Evolutionary conservation across 768 basidiomycete species (phyloP).

Genomic region (Mycena belliarum): DNA sequence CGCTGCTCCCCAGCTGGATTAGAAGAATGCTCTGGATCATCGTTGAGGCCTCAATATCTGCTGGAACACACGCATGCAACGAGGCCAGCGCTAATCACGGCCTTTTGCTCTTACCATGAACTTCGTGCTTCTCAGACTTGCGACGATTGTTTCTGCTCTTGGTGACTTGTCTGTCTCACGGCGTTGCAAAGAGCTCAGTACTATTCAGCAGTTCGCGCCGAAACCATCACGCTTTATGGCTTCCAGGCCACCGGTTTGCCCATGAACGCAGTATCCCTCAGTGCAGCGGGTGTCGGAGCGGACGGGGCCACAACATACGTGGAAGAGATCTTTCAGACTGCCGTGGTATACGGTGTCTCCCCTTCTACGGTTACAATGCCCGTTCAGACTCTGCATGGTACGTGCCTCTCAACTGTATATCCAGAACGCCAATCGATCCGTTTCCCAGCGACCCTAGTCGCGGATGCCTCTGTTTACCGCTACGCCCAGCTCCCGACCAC

Average conservation of each 20-base stretch:
- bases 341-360: not conserved
- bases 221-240: not conserved
- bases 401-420: not conserved
- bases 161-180: not conserved
- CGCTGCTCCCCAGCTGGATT: too few relatives aligned
- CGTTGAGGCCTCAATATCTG: too few relatives aligned
- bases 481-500: not conserved
- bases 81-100: not conserved
- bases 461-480: not conserved
- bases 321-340: not conserved
- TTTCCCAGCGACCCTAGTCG: not conserved
- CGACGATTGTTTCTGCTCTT: not conserved
- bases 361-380: not conserved
- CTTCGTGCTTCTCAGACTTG: not conserved
- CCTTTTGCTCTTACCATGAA: not conserved
- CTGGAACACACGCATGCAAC: not conserved
- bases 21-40: too few relatives aligned
- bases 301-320: constrained; percentile 3
- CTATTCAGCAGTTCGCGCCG: not conserved
- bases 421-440: not conserved
- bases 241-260: constrained; percentile 2
- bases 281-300: not conserved
- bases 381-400: not conserved
- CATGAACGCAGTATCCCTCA: not conserved
- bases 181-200: not conserved